Evolutionary conservation across 2,329 filamentous ascomycete species (phyloP).

Genomic region (Biscogniauxia marginata): DNA sequence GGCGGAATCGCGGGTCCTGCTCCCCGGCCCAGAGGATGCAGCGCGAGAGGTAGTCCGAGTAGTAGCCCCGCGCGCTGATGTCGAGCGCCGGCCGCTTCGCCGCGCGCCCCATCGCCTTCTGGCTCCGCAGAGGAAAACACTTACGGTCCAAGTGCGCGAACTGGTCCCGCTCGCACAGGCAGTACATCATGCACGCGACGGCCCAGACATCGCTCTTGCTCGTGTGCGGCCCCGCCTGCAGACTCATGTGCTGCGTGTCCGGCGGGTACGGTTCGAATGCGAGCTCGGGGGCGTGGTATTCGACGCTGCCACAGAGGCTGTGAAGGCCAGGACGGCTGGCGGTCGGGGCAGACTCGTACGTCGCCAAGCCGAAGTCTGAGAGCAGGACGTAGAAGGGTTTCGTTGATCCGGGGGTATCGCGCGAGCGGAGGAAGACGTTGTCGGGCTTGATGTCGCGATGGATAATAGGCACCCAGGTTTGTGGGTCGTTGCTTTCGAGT

Average conservation of each 20-base stretch:
- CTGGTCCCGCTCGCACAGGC: slow-evolving; percentile 16
- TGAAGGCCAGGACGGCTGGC: not conserved
- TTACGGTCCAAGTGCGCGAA: slow-evolving; percentile 14
- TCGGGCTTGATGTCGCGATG: slow-evolving; percentile 24
- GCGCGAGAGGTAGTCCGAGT: slow-evolving; percentile 17
- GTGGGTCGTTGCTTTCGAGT: slow-evolving; percentile 4
- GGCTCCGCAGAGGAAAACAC: slow-evolving; percentile 10
- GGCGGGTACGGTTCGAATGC: slow-evolving; percentile 13
- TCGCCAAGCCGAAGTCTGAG: slow-evolving; percentile 17
- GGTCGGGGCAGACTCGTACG: not conserved
- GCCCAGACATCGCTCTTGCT: slow-evolving; percentile 17
- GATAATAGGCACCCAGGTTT: slow-evolving; percentile 13
- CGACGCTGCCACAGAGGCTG: slow-evolving; percentile 6
- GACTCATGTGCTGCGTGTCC: not conserved
- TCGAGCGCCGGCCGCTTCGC: slow-evolving; percentile 9
- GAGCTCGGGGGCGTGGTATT: slow-evolving; percentile 20
- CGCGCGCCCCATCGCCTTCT: slow-evolving; percentile 8
- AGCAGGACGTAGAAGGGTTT: slow-evolving; percentile 18
- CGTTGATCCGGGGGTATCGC: slow-evolving; percentile 14
- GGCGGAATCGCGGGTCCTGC: slow-evolving; percentile 9
- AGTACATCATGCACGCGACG: slow-evolving; percentile 12
- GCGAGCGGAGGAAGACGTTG: slow-evolving; percentile 22
- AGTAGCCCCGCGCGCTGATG: slow-evolving; percentile 8
- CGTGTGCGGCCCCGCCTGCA: slow-evolving; percentile 12
- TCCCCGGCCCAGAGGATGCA: slow-evolving; percentile 14